Evolutionary conservation across 2,329 filamentous ascomycete species (phyloP).

Genomic region (Penicillium sp.): DNA sequence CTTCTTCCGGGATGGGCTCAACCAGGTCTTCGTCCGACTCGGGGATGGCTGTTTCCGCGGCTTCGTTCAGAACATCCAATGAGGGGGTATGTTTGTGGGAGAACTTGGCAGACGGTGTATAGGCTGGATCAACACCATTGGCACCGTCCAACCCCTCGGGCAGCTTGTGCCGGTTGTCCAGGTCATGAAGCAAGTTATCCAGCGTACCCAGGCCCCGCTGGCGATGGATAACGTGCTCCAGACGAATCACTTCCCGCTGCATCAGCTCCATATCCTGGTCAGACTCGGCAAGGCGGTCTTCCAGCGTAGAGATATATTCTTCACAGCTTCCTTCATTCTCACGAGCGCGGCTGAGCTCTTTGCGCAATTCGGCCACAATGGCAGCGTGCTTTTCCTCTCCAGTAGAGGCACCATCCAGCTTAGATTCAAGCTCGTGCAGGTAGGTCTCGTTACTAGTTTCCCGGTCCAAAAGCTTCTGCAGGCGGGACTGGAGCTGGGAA

Average conservation of each 20-base stretch:
- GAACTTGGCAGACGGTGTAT: slow-evolving; percentile 19
- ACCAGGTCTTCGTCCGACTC: slow-evolving; percentile 45
- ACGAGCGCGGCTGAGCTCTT: slow-evolving; percentile 82
- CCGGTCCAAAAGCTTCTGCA: slow-evolving; percentile 92
- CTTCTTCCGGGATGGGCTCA: slow-evolving; percentile 34
- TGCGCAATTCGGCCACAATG: slow-evolving; percentile 82
- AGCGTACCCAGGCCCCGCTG: slow-evolving; percentile 93
- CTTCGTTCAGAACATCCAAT: slow-evolving; percentile 46
- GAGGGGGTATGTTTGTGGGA: slow-evolving; percentile 37
- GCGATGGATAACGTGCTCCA: slow-evolving; percentile 93
- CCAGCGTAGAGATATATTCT: slow-evolving; percentile 95
- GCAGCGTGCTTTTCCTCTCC: slow-evolving; percentile 91
- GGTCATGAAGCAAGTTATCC: slow-evolving; percentile 86
- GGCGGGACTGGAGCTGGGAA: slow-evolving; percentile 78
- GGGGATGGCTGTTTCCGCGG: slow-evolving; percentile 47
- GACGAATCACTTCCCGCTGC: slow-evolving; percentile 91
- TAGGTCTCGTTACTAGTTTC: slow-evolving; percentile 92
- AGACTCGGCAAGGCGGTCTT: slow-evolving; percentile 91
- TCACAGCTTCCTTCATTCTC: slow-evolving; percentile 90
- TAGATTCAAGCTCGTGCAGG: slow-evolving; percentile 84
- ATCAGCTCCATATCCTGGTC: slow-evolving; percentile 96
- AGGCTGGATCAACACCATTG: slow-evolving; percentile 9
- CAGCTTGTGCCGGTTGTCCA: slow-evolving; percentile 68
- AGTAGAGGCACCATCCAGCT: slow-evolving; percentile 84
- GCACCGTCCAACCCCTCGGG: neutral